Base-by-base conservation (phyloP, 441 rosid genomes). In the Lepidium campestre region DNA sequence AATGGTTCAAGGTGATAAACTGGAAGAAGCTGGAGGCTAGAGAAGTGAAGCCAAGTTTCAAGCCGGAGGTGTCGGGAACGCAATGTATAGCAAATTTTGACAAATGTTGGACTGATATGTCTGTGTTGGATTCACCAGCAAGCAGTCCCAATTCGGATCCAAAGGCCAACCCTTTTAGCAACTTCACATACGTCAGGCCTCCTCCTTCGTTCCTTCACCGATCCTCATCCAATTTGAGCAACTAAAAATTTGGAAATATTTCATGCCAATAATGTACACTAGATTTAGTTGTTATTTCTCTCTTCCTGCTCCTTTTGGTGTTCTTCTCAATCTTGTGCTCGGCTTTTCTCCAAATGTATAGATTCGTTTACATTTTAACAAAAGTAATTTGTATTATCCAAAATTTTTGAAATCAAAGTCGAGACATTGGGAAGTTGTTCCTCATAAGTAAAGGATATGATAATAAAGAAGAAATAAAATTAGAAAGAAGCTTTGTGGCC, bases 11-110 rank as follows among this genome's bases (percentile, higher is more conserved):
- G 57, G 44, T 7, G 3, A 73, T 85, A 67, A 83, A 85, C 66
- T 83, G 87, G 90, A 85, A 57, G 79, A 85, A 83, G 70, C 62
- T 85, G 57, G 87, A 85, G 52, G 77, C 75, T 0, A 72, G 90
- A 78, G 84, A 78, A 48, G 72, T 78, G 44, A 25, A 65, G 64
- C 90, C 87, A 22, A 85, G 90, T 72, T 85, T 85, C 59, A 74
- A 70, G 18, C 87, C 85, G 4, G 78, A 81, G 34, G 84, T 85
- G 0, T 78, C 79, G 0, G 84, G 85, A 68, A 73, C 72, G 48
- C 83, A 74, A 7, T 85, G 90, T 61, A 74, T 85, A 4, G 85
- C 83, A 9, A 85, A 85, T 65, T 85, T 85, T 7, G 90, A 82
- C 67, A 83, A 78, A 56, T 68, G 77, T 50, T 85, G 87, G 84